phyloP scores from a whole-genome alignment of 1,284 basidiomycete species.

The Abortiporus biennis region DNA sequence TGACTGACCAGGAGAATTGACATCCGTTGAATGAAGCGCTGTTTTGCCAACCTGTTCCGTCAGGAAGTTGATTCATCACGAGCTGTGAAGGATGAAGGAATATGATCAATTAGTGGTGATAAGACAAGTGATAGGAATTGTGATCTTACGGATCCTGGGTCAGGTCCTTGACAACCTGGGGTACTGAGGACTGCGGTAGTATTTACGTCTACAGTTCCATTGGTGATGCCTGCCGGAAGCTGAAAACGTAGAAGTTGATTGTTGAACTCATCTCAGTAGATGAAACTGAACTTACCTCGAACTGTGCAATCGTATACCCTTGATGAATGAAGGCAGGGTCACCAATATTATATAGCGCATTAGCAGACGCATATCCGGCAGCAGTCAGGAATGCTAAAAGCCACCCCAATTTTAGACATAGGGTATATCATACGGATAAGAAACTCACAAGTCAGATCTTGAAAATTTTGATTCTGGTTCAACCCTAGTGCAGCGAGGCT shows the following conservation, averaged over 20 bases:
- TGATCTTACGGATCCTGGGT: constrained; percentile 20
- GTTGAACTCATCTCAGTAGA: too few species aligned
- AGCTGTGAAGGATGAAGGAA: too few species aligned
- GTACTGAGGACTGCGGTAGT: constrained; percentile 39
- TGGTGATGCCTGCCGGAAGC: constrained; percentile 17
- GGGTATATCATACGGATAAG: background rate
- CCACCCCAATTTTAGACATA: background rate
- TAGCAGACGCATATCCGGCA: constrained; percentile 45
- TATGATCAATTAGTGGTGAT: too few species aligned
- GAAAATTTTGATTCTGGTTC: constrained; percentile 35
- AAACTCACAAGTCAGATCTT: constrained; percentile 39
- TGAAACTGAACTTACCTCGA: constrained; percentile 28
- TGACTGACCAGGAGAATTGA: constrained; percentile 31
- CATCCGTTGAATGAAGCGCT: constrained; percentile 33
- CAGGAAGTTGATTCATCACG: constrained; percentile 23
- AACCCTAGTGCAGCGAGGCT: too few species aligned
- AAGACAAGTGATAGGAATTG: too few species aligned
- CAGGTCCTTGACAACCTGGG: constrained; percentile 33
- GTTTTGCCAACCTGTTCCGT: constrained; percentile 35
- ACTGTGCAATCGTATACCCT: constrained; percentile 38
- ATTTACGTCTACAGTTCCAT: constrained; percentile 37
- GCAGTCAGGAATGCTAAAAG: constrained; percentile 42
- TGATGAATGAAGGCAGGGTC: constrained; percentile 37
- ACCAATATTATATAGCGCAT: constrained; percentile 37
- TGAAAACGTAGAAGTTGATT: too few species aligned